Conservation (phyloP, 495 filamentous ascomycete species). For the Tuber aestivum region DNA sequence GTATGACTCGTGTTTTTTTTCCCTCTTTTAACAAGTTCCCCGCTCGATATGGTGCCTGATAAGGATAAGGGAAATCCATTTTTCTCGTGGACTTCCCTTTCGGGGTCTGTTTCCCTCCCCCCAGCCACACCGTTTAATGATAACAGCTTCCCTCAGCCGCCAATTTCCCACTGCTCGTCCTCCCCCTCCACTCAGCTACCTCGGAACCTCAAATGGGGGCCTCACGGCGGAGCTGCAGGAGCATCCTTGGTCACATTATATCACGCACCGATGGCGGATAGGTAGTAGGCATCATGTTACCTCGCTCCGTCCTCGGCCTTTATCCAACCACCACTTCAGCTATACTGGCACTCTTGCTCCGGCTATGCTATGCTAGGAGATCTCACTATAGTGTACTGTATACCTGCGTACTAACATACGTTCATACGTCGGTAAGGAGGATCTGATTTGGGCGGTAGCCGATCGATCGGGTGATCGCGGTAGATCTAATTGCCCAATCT, state of each 20-base stretch:
- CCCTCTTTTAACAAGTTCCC: background rate
- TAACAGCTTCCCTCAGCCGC: background rate
- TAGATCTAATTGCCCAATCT: background rate
- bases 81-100: conserved; percentile 3
- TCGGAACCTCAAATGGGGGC: background rate
- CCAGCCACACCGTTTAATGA: background rate
- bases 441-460: background rate
- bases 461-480: background rate
- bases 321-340: background rate
- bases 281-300: background rate
- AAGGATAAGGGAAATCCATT: background rate
- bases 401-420: background rate
- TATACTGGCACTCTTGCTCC: background rate
- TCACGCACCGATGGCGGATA: background rate
- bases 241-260: background rate
- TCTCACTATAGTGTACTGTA: background rate
- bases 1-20: background rate
- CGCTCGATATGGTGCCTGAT: background rate
- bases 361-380: background rate
- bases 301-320: background rate
- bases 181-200: background rate
- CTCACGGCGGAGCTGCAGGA: background rate
- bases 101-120: background rate
- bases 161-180: background rate
- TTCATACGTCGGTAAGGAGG: background rate